These are phyloP conservation scores for Cetradonia linearis DNA, from an alignment of 495 filamentous ascomycete genomes.

Conservation along the genomic window DNA sequence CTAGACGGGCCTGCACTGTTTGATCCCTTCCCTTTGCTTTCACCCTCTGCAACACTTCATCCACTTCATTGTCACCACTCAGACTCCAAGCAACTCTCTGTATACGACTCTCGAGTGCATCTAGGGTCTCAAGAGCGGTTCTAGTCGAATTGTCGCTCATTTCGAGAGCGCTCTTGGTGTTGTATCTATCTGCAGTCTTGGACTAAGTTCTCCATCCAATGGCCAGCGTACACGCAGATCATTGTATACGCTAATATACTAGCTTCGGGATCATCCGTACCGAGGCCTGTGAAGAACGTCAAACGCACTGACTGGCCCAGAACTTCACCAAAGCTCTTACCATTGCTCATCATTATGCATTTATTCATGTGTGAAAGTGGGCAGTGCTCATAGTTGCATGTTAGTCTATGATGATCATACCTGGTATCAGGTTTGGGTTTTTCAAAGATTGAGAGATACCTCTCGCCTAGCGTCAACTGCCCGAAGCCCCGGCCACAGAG, in stretches of 20 bases:
- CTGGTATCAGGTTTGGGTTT: not conserved
- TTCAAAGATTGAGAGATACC: not conserved
- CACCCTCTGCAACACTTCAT: slow-evolving; percentile 35
- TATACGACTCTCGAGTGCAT: slow-evolving; percentile 67
- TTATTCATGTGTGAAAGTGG: not conserved
- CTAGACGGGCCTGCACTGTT: slow-evolving; percentile 45
- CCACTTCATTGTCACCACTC: slow-evolving; percentile 43
- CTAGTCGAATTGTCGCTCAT: not conserved
- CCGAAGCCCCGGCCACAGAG: not conserved
- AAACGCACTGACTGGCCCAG: not conserved
- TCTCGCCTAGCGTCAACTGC: not conserved
- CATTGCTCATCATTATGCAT: slow-evolving; percentile 1
- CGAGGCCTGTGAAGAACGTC: not conserved
- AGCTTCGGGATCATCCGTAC: slow-evolving; percentile 3
- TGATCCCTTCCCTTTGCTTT: slow-evolving; percentile 36
- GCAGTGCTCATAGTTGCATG: not conserved
- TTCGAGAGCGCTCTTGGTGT: not conserved
- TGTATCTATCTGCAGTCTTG: not conserved
- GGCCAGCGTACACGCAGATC: not conserved
- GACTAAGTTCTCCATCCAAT: not conserved
- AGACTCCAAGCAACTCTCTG: slow-evolving; percentile 64
- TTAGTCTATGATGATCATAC: not conserved
- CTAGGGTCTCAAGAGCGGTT: slow-evolving; percentile 49
- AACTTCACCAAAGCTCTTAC: not conserved
- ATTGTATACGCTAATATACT: not conserved